These are phyloP conservation scores for Lagenidium giganteum DNA, from an alignment of 352 stramenopile species.

Conservation along the genomic window DNA sequence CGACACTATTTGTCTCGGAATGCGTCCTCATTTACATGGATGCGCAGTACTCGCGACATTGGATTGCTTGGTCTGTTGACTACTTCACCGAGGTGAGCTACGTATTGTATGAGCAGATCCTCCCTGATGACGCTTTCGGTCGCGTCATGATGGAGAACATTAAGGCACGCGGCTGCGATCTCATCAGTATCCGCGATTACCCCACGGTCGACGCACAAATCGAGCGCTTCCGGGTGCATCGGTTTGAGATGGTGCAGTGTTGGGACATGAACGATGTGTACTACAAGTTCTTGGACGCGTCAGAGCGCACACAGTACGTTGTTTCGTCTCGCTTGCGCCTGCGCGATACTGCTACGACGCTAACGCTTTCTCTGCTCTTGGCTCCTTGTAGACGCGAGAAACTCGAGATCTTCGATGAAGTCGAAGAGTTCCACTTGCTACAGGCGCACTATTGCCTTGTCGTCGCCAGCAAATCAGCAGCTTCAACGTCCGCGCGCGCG, in stretches of 20 bases:
- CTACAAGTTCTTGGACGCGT: constrained; percentile 77
- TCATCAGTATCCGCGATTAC: constrained; percentile 82
- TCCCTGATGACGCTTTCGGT: constrained; percentile 86
- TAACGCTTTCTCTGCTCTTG: background rate
- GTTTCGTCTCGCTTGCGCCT: background rate
- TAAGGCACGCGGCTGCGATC: constrained; percentile 82
- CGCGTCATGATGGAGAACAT: constrained; percentile 90
- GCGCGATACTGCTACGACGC: background rate
- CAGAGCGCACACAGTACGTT: constrained; percentile 63
- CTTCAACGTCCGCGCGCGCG: constrained; percentile 10
- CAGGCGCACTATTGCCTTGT: constrained; percentile 90
- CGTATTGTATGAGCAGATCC: constrained; percentile 89
- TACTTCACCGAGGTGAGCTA: constrained; percentile 79
- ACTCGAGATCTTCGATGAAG: constrained; percentile 90
- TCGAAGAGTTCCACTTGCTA: constrained; percentile 91
- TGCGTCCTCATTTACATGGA: constrained; percentile 92
- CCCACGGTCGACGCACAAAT: constrained; percentile 73
- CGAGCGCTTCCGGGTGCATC: constrained; percentile 57
- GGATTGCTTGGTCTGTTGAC: constrained; percentile 61
- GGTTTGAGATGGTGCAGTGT: constrained; percentile 69
- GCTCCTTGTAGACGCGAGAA: constrained; percentile 49
- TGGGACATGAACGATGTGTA: constrained; percentile 92
- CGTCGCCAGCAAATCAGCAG: constrained; percentile 17
- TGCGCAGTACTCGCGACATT: constrained; percentile 60
- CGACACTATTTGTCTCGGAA: constrained; percentile 86